These are phyloP conservation scores for Mayamaea pseudoterrestris DNA, from an alignment of 108 stramenopile species.

Conservation along the genomic window DNA sequence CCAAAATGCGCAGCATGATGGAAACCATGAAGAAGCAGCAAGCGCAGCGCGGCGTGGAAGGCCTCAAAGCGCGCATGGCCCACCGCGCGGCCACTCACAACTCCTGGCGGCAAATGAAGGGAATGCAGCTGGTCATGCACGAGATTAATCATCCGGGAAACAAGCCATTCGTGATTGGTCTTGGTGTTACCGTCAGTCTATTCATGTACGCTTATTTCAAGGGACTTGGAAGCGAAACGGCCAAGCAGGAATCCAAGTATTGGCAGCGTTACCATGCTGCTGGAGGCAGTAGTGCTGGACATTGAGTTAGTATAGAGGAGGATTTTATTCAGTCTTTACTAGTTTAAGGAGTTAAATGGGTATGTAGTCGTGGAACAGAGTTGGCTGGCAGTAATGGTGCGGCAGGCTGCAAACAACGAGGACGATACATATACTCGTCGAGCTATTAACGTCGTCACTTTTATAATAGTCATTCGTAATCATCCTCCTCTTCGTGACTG, in stretches of 20 bases:
- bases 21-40: conserved; percentile 4
- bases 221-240: conserved; percentile 2
- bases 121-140: conserved; percentile 50
- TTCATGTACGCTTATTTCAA: neutral
- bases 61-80: conserved; percentile 28
- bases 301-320: no score
- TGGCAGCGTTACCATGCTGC: conserved; percentile 15
- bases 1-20: conserved; percentile 1
- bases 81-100: conserved; percentile 42
- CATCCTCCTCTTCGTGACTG: no score
- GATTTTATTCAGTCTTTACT: no score
- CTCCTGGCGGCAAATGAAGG: conserved; percentile 78
- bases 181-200: conserved; percentile 10
- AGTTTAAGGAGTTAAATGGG: no score
- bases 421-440: no score
- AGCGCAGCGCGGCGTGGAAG: conserved; percentile 1
- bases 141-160: conserved; percentile 67
- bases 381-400: no score
- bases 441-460: no score
- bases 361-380: no score
- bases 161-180: conserved; percentile 66
- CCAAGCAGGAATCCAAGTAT: conserved; percentile 6
- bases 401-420: no score
- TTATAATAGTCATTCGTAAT: no score
- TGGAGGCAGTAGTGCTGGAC: no score